These are phyloP conservation scores for Lactarius quietus DNA, from an alignment of 768 basidiomycete genomes.

Conservation along the genomic window DNA sequence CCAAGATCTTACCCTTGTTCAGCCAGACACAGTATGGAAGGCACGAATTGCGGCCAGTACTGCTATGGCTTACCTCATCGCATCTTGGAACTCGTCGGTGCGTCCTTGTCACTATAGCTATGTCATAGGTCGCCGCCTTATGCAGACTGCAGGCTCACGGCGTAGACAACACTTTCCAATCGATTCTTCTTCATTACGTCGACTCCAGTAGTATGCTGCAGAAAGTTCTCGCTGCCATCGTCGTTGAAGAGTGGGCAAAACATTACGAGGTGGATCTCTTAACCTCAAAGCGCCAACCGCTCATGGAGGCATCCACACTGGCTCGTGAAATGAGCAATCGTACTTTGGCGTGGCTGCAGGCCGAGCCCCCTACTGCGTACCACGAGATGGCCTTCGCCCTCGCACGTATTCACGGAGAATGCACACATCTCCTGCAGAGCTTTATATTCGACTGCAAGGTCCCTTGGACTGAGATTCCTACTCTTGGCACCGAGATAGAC, in stretches of 20 bases:
- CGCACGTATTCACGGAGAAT: slow-evolving; percentile 75
- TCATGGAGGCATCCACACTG: slow-evolving; percentile 55
- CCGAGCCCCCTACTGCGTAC: slow-evolving; percentile 70
- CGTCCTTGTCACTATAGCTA: slow-evolving; percentile 25
- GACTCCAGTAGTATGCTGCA: slow-evolving; percentile 90
- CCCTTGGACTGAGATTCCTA: slow-evolving; percentile 72
- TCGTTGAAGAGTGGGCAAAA: slow-evolving; percentile 90
- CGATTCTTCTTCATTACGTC: slow-evolving; percentile 74
- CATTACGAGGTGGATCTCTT: slow-evolving; percentile 41
- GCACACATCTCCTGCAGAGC: slow-evolving; percentile 71
- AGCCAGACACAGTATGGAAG: slow-evolving; percentile 69
- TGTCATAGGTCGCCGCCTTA: slow-evolving; percentile 8
- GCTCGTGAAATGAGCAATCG: slow-evolving; percentile 66
- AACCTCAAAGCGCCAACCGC: slow-evolving; percentile 34
- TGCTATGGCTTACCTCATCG: slow-evolving; percentile 68
- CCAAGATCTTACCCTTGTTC: slow-evolving; percentile 83
- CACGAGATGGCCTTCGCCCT: slow-evolving; percentile 88
- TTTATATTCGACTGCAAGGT: slow-evolving; percentile 89
- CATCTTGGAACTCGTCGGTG: slow-evolving; percentile 64
- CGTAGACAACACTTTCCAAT: slow-evolving; percentile 66
- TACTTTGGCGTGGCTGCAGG: slow-evolving; percentile 71
- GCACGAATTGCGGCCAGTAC: slow-evolving; percentile 76
- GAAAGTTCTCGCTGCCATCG: slow-evolving; percentile 76
- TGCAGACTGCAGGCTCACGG: slow-evolving; percentile 32
- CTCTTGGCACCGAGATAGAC: slow-evolving; percentile 73